Evolutionary conservation across 805 yeast genomes (phyloP), one percentile per base, ranked within the genome.

Genomic region (Hanseniaspora valbyensis): DNA sequence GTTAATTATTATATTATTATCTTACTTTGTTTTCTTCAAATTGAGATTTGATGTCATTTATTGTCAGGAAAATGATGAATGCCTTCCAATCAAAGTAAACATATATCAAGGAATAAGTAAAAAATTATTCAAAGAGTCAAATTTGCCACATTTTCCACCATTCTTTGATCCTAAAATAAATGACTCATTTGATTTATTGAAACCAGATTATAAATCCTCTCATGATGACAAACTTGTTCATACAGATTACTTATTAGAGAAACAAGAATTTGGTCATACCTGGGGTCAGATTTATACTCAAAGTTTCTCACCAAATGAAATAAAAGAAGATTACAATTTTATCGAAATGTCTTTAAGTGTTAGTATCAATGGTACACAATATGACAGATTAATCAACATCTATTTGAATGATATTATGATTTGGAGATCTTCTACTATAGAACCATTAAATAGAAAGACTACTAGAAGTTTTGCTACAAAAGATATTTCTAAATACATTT

Each of bases 371-470:
- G 84, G 84, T 7, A 72, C 76, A 13, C 87, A 81, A 59, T 79
- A 76, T 56, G 86, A 81, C 58, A 66, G 87, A 53, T 65, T 81
- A 55, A 79, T 79, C 16, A 81, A 81, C 61, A 68, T 84, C 42
- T 80, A 73, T 57, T 63, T 83, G 29, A 71, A 72, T 52, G 84
- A 80, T 29, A 69, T 73, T 14, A 83, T 83, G 55, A 67, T 86
- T 36, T 86, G 95, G 95, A 75, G 95, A 64, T 79, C 86, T 0
- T 81, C 90, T 2, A 87, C 95, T 2, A 78, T 83, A 14, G 95
- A 86, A 64, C 95, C 95, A 1, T 52, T 53, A 32, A 64, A 80
- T 57, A 58, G 72, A 66, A 60, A 59, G 13, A 56, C 66, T 2
- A 73, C 74, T 9, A 74, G 69, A 55, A 75, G 83, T 24, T 58